Base-by-base conservation (phyloP, 208 protist genomes). In the Leishmania braziliensis region DNA sequence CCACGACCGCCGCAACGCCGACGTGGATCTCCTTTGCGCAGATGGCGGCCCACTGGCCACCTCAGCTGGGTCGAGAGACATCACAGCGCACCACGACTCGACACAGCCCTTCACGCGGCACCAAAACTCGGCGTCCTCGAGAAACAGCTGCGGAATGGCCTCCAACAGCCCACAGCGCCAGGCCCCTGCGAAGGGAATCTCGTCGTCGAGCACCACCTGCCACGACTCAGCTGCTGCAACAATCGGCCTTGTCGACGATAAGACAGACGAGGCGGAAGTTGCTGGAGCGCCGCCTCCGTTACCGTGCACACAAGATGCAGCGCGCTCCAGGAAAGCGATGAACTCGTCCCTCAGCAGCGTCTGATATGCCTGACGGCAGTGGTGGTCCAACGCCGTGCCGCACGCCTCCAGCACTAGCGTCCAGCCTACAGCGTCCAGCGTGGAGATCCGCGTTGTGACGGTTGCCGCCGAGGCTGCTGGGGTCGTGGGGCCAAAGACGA, bases 121-220 rank as follows among this genome's bases (percentile, higher is more conserved):
- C 90, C 90, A 93, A 60, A 91, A 88, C n/a, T 58, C 56, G 23
- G 53, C 72, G 56, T 90, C 81, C 43, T 80, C 90, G 18, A 90
- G 48, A 72, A 91, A 91, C 50, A 93, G 65, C 33, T 80, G 69
- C 6, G 90, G 83, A 3, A 91, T 66, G 3, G 84, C 79, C 73
- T 93, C 90, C 26, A 91, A 74, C 60, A 91, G 79, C 3, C 72
- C 72, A 43, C 88, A 91, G n/a, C 88, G 54, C n/a, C 50, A 65
- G 8, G 82, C 62, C 0, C 63, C 82, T 10, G 26, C 29, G 54
- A 77, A 33, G 72, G 48, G n/a, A 62, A 76, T 26, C 29, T 33
- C 72, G 20, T 62, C 72, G 33, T 76, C 72, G 18, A 56, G n/a
- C 14, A 48, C 53, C 33, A 5, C 39, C 46, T 46, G 69, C 43